These are phyloP conservation scores for Berkeleyomyces basicola DNA, from an alignment of 2,329 filamentous ascomycete species.

Conservation along the genomic window DNA sequence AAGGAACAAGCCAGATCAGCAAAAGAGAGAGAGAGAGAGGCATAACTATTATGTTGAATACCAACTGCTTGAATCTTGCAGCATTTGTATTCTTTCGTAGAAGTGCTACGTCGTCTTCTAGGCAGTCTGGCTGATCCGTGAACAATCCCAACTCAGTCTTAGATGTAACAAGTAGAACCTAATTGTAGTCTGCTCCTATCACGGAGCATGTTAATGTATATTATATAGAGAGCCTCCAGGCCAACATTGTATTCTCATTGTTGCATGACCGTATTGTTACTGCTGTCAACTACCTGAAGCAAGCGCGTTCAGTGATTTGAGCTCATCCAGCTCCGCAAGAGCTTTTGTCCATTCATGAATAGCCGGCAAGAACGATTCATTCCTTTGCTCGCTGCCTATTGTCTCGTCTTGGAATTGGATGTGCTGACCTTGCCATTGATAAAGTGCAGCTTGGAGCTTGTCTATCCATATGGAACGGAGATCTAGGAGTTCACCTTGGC, in stretches of 20 bases:
- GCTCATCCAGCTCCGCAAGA: conserved; percentile 43
- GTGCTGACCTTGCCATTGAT: conserved; percentile 33
- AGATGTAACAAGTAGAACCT: neutral
- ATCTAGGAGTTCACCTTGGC: neutral
- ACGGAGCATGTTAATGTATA: conserved; percentile 14
- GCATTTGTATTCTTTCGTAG: neutral
- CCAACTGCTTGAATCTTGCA: neutral
- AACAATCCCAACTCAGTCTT: neutral
- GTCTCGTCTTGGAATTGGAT: conserved; percentile 30
- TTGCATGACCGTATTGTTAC: neutral
- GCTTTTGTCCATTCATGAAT: conserved; percentile 53
- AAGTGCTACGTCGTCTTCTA: neutral
- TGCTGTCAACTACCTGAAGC: neutral
- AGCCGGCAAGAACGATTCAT: conserved; percentile 52
- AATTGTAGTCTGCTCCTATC: conserved; percentile 12
- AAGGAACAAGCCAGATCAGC: neutral
- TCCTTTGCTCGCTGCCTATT: conserved; percentile 35
- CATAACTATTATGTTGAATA: neutral
- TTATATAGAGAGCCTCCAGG: neutral
- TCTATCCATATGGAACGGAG: neutral
- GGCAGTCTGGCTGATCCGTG: neutral
- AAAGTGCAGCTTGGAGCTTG: conserved; percentile 16
- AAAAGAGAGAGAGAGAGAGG: neutral
- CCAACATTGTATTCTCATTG: neutral
- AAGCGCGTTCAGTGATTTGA: conserved; percentile 1